Percentiles rank a stretch among this genome's conserved stretches.
Conservation (phyloP, 768 basidiomycete genomes). For the Heimioporus sp. region DNA sequence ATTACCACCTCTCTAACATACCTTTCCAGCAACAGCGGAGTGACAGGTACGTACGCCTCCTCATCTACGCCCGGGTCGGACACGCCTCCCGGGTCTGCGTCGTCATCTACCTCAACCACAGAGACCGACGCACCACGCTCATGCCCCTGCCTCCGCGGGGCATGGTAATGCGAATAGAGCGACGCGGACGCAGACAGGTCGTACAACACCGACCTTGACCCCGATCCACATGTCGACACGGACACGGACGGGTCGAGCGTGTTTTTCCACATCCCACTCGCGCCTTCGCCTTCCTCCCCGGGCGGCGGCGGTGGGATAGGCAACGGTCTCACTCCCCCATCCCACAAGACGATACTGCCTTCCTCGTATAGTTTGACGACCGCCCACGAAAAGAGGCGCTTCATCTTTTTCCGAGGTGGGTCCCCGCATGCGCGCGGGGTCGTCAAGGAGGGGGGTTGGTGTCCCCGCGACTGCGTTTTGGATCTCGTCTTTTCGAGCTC, state of each 20-base stretch:
- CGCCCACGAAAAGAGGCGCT: constrained; percentile 66
- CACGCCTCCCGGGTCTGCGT: constrained; percentile 40
- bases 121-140: constrained; percentile 11
- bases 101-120: constrained; percentile 33
- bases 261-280: constrained; percentile 50
- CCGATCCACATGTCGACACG: background rate
- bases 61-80: constrained; percentile 64
- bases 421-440: background rate
- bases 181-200: constrained; percentile 17
- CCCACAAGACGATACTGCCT: constrained; percentile 74
- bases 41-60: constrained; percentile 61
- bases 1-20: constrained; percentile 47
- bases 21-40: constrained; percentile 45
- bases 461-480: background rate
- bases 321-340: constrained; percentile 51
- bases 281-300: constrained; percentile 8
- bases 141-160: constrained; percentile 9
- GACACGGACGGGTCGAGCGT: constrained; percentile 1
- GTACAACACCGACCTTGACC: background rate
- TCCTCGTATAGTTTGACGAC: constrained; percentile 64
- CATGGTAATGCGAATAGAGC: constrained; percentile 26
- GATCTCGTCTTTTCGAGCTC: constrained; percentile 30
- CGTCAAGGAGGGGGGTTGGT: background rate
- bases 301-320: constrained; percentile 16
- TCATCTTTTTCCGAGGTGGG: constrained; percentile 46